Base-by-base conservation (phyloP, 805 yeast genomes). In the Wickerhamomyces sydowiorum region DNA sequence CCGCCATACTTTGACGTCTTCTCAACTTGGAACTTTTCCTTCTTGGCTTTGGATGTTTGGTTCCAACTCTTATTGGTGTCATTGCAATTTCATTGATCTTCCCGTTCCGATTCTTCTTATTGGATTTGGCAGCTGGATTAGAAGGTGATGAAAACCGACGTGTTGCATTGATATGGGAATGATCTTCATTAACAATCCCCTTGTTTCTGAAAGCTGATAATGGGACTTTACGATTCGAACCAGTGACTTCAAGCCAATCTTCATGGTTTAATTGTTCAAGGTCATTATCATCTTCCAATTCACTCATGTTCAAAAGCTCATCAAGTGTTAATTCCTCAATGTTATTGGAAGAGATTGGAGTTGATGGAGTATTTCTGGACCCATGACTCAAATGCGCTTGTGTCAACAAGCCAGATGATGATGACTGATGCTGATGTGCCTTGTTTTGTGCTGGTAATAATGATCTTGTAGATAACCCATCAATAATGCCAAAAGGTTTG, bases 401-500 rank as follows among this genome's bases (percentile, higher is more conserved):
- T 24, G 30, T 17, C 29, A n/a, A 40, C 17, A 45, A 42, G 22
- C 47, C 27, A 15, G 38, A 36, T 19, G 32, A 22, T 35, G 40
- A 14, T 35, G 38, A 15, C 21, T 24, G 36, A 14, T 18, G 21
- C 7, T 23, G 15, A 9, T 21, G 29, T 25, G 14, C 24, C 36
- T 39, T 39, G 45, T 49, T 40, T n/a, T 47, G 46, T 32, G 45
- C 52, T 4, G 85, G 83, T 48, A 78, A 67, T 48, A 91, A 67
- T 2, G 95, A 83, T 42, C 96, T 73, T 0, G 98, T 93, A 0
- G 96, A 82, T 24, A 87, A 73, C 5, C 99, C 99, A 60, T 91
- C 98, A 56, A 91, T 91, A 44, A 91, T 88, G 19, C 96, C 95
- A 61, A 86, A 88, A 1, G 96, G 96, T 53, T 87, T 82, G 39